Evolutionary conservation across 805 yeast genomes (phyloP), one percentile per base, ranked within the genome.

Genomic region (Candida easanensis): DNA sequence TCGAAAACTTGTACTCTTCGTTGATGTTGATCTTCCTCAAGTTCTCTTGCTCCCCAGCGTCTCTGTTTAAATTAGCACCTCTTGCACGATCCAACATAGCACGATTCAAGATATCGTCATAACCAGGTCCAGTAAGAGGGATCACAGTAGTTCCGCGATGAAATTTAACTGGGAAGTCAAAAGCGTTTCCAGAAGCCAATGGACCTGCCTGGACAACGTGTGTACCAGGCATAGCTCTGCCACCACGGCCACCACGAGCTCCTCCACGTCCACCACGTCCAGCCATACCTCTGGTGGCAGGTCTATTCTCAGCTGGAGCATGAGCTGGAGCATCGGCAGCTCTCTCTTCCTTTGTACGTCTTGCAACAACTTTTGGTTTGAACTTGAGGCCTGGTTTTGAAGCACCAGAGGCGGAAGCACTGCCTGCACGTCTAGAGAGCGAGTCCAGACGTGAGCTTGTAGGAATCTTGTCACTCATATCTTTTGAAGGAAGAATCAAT

Each of bases 291-390:
- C 38, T 38, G 10, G 36, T 19, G 14, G 39, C 33, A 4, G 36
- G 40, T 13, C 36, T 42, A 10, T 34, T 14, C 26, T 39, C 44
- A 1, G 48, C 52, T 16, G 52, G 46, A 5, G 35, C 48, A 33
- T 34, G 39, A 5, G 37, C 38, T 4, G 89, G 88, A 0, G 89
- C 90, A 42, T 78, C 76, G 21, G 85, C 80, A 18, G 80, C 96
- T 61, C 96, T 71, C 53, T 88, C 96, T 53, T 86, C 90, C 53
- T 87, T 83, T 10, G 88, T 68, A 60, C 88, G 80, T 64, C 97
- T 72, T 0, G 89, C 89, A 33, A 90, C 96, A 2, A 74, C 82
- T 62, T 90, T 90, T 2, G 97, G 97, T 62, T 82, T 80, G 65
- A 90, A 90, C 62, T 84, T 83, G 47, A 84, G 66, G 2, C 79